Conservation (phyloP, 768 basidiomycete species). For the Leccinellum rugosiceps region DNA sequence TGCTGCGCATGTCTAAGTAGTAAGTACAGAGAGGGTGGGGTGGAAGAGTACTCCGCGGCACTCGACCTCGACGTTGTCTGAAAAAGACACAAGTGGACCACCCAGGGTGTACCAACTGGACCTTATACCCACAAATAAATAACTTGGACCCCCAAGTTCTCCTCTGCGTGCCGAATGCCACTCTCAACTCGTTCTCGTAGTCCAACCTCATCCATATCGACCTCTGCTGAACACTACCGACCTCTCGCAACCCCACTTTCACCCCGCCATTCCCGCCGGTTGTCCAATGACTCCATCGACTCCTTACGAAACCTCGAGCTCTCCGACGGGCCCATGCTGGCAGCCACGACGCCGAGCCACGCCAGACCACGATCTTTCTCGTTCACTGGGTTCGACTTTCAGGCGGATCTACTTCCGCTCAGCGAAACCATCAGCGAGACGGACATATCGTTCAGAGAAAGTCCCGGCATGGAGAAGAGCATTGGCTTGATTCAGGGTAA, state of each 20-base stretch:
- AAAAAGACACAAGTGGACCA: too few species aligned
- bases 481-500: slow-evolving; percentile 75
- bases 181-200: slow-evolving; percentile 19
- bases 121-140: not conserved
- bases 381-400: slow-evolving; percentile 74
- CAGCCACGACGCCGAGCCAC: slow-evolving; percentile 10
- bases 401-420: slow-evolving; percentile 72
- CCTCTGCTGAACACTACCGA: slow-evolving; percentile 7
- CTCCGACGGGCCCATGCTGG: slow-evolving; percentile 53
- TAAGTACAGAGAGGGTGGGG: too few species aligned
- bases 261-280: slow-evolving; percentile 1
- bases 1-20: not conserved
- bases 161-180: slow-evolving; percentile 17
- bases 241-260: slow-evolving; percentile 3
- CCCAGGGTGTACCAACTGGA: not conserved
- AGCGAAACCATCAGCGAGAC: slow-evolving; percentile 75
- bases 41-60: too few species aligned
- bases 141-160: not conserved
- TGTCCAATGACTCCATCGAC: slow-evolving; percentile 55
- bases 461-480: slow-evolving; percentile 66
- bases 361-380: slow-evolving; percentile 59
- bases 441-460: slow-evolving; percentile 45
- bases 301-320: slow-evolving; percentile 80
- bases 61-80: too few species aligned
- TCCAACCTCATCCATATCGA: slow-evolving; percentile 9